Evolutionary conservation across 495 filamentous ascomycete genomes (phyloP), one percentile per base, ranked within the genome.

Genomic region (Trichoderma parareesei): DNA sequence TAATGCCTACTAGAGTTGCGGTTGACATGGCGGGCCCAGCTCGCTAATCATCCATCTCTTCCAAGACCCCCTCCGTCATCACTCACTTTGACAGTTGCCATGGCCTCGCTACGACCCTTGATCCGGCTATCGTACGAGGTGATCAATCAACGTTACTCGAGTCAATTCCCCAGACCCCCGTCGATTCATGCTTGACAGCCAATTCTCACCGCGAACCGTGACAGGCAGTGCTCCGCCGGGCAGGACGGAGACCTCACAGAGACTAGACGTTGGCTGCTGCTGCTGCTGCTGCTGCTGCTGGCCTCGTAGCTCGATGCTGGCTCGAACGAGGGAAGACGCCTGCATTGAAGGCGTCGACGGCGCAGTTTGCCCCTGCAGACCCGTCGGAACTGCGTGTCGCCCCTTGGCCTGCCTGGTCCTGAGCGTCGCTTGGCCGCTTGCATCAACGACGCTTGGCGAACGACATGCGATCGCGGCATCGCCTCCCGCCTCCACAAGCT

Each of bases 91-190:
- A 27, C 27, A 27, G 27, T 27, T 27, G 27, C 27, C 0, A 2
- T 27, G 27, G 27, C 27, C 27, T 27, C 40, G 11, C 6, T 11
- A 11, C 6, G 16, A 35, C 14, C 33, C 5, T 57, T 9, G 9
- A 11, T 57, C 37, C 14, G 33, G 53, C 53, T 27, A n/a, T 57
- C 18, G 53, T 57, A 11, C 20, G 20, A 57, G 53, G 3, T 27
- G 53, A 57, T 57, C 53, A 57, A 33, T 57, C 33, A 57, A 57
- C 53, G 53, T 57, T 57, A 57, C 53, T 38, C 27, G 53, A 14
- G 27, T 35, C 20, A 57, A 35, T 3, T 14, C 33, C 53, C 53
- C 18, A 10, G 33, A 14, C 53, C 53, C 53, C 53, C 20, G 33
- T 57, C 18, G 8, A 35, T 57, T 57, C 53, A 57, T 37, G 53